Percentiles rank a stretch among this genome's conserved stretches.
phyloP scores from a whole-genome alignment of 176 grass and related monocot genomes.

The Cocos nucifera region DNA sequence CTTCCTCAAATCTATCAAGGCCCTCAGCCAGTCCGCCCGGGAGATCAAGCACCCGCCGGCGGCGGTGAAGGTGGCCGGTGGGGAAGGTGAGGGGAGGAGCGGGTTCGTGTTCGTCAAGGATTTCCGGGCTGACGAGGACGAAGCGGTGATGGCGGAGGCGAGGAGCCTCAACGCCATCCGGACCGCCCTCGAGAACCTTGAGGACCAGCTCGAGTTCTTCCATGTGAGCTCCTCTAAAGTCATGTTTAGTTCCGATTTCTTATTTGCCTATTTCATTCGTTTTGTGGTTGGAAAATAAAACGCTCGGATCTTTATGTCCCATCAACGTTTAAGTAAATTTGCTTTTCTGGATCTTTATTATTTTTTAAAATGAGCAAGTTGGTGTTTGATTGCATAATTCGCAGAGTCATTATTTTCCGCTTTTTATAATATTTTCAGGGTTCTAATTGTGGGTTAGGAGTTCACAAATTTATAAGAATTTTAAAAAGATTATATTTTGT shows the following conservation, averaged over 20 bases:
- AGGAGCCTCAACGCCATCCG: conserved; percentile 83
- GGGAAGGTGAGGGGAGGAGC: conserved; percentile 41
- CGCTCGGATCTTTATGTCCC: no score
- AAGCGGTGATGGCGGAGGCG: conserved; percentile 49
- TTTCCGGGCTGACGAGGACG: conserved; percentile 2
- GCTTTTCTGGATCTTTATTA: no score
- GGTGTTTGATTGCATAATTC: no score
- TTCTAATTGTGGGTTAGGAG: no score
- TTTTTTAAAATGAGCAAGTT: no score
- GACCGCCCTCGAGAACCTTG: conserved; percentile 75
- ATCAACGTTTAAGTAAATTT: no score
- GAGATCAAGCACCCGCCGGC: conserved; percentile 4
- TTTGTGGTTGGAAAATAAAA: no score
- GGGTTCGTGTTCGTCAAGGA: conserved; percentile 11
- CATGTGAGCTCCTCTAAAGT: conserved; percentile 35
- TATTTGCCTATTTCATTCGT: no score
- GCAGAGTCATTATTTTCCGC: no score
- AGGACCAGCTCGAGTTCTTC: conserved; percentile 81
- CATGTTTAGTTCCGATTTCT: neutral
- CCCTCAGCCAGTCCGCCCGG: neutral
- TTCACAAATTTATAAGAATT: no score
- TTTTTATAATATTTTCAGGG: no score
- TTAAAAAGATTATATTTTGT: no score
- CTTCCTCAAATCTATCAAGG: conserved; percentile 24
- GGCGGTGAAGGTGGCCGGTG: conserved; percentile 17